These are phyloP conservation scores for Malus domestica DNA, from an alignment of 306 rosid species.

Conservation along the genomic window DNA sequence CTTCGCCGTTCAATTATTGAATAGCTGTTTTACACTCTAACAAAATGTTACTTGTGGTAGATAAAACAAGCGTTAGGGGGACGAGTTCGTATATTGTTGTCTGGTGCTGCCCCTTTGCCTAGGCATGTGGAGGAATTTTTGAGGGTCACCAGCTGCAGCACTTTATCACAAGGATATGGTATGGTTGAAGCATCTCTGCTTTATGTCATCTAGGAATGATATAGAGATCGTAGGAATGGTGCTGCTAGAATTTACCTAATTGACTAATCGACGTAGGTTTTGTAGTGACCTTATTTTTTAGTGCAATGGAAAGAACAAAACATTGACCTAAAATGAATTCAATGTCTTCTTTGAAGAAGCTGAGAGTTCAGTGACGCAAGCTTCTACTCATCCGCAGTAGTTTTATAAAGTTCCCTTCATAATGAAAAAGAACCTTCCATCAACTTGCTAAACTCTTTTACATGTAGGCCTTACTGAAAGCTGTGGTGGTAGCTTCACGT, in stretches of 20 bases:
- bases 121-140: slow-evolving; percentile 78
- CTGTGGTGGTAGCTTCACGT: slow-evolving; percentile 76
- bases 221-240: background rate
- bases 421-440: background rate
- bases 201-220: background rate
- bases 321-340: too few relatives aligned
- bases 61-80: slow-evolving; percentile 79
- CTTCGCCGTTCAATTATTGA: background rate
- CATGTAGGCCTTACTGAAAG: slow-evolving; percentile 79
- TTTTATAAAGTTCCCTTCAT: background rate
- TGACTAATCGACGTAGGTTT: background rate
- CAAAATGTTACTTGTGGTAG: slow-evolving; percentile 21
- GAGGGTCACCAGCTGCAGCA: slow-evolving; percentile 66
- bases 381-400: background rate
- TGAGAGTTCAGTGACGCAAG: background rate
- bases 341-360: too few relatives aligned
- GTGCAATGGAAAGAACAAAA: background rate
- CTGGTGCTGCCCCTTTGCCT: slow-evolving; percentile 91
- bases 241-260: background rate
- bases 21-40: background rate
- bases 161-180: slow-evolving; percentile 90
- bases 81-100: slow-evolving; percentile 56
- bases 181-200: slow-evolving; percentile 1
- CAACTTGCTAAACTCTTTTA: background rate
- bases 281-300: background rate